A percentile compares a stretch with the other conserved stretches of the same genome.
Evolutionary conservation across 495 filamentous ascomycete genomes (phyloP).

Genomic region (Penicillium macrosclerotiorum): DNA sequence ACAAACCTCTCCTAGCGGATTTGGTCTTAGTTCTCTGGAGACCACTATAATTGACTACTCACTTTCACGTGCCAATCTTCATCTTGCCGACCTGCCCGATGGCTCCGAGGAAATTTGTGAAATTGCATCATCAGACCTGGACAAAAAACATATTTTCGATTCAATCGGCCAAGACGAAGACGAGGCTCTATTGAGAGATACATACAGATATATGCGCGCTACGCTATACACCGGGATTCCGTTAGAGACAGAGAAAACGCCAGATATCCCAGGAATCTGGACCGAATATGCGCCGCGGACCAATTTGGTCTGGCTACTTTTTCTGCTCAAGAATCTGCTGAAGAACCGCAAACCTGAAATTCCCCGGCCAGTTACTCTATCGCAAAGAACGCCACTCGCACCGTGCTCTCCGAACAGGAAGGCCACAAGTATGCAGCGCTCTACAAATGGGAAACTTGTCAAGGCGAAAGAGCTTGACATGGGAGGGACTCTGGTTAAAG

Average conservation of each 20-base stretch:
- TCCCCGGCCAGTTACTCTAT: not conserved
- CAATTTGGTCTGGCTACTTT: slow-evolving; percentile 52
- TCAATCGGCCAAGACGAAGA: slow-evolving; percentile 43
- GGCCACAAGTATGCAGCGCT: slow-evolving; percentile 10
- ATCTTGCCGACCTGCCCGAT: slow-evolving; percentile 26
- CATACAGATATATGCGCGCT: slow-evolving; percentile 44
- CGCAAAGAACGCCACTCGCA: slow-evolving; percentile 32
- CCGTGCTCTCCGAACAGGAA: slow-evolving; percentile 36
- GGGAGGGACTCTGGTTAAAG: not conserved
- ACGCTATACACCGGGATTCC: slow-evolving; percentile 38
- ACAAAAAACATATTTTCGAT: slow-evolving; percentile 48
- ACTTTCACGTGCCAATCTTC: slow-evolving; percentile 62
- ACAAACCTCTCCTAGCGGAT: slow-evolving; percentile 42
- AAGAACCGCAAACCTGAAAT: slow-evolving; percentile 36
- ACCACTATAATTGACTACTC: slow-evolving; percentile 91
- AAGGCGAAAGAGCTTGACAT: slow-evolving; percentile 4
- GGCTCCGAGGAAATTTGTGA: slow-evolving; percentile 25
- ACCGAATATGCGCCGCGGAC: slow-evolving; percentile 45
- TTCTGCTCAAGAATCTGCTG: slow-evolving; percentile 46
- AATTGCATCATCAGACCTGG: slow-evolving; percentile 45
- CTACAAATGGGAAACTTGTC: slow-evolving; percentile 11
- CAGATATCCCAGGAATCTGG: slow-evolving; percentile 42
- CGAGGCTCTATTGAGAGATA: slow-evolving; percentile 40
- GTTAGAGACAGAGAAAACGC: slow-evolving; percentile 25
- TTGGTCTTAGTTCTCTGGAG: slow-evolving; percentile 67